phyloP scores from a whole-genome alignment of 768 basidiomycete species.

The Trametes cingulata region DNA sequence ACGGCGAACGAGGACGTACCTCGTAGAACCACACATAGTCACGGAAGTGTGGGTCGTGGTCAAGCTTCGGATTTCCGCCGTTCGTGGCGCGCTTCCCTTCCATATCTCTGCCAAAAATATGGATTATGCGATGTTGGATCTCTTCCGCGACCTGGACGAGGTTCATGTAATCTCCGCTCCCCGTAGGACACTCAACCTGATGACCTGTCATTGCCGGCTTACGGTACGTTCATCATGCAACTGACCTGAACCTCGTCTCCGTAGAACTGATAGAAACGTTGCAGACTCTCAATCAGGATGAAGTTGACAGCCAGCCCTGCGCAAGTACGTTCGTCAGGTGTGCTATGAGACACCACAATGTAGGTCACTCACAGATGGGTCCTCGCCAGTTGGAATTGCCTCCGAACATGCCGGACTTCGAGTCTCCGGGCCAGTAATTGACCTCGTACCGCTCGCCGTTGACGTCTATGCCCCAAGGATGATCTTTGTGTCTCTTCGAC shows the following conservation, averaged over 20 bases:
- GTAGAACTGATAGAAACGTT: constrained; percentile 98
- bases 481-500: constrained; percentile 86
- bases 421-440: constrained; percentile 98
- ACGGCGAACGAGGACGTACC: constrained; percentile 40
- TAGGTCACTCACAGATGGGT: constrained; percentile 64
- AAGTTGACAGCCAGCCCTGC: constrained; percentile 96
- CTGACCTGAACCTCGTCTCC: constrained; percentile 79
- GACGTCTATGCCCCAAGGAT: constrained; percentile 95
- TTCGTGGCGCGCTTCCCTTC: constrained; percentile 89
- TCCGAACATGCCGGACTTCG: constrained; percentile 95
- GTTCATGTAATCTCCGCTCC: constrained; percentile 97
- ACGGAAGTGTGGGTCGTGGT: constrained; percentile 92
- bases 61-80: constrained; percentile 83
- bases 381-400: constrained; percentile 99
- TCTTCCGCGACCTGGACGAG: constrained; percentile 93
- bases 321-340: constrained; percentile 2
- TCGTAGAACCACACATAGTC: constrained; percentile 98
- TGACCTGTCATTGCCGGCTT: background rate
- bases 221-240: background rate
- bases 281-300: constrained; percentile 91
- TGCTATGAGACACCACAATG: background rate
- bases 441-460: constrained; percentile 92
- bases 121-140: constrained; percentile 98
- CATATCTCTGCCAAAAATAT: constrained; percentile 93
- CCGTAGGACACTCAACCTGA: constrained; percentile 92